phyloP scores from a whole-genome alignment of 2,329 filamentous ascomycete genomes.

The Fusarium chlamydosporum region DNA sequence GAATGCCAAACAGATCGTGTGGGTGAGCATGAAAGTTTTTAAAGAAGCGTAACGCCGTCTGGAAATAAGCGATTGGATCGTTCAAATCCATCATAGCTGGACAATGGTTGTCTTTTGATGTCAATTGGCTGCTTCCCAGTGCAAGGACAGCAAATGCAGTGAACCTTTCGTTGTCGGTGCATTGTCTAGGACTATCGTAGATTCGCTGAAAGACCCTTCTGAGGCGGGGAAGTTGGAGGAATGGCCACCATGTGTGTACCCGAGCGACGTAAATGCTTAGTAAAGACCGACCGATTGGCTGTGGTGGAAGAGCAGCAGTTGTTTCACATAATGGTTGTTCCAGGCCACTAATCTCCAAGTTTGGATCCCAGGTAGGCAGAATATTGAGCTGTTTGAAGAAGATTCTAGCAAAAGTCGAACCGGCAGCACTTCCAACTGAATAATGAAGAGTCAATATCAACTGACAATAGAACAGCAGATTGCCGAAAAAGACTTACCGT shows the following conservation, averaged over 20 bases:
- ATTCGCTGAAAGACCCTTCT: not conserved
- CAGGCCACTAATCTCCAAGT: rapidly evolving
- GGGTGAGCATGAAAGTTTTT: not conserved
- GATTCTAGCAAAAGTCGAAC: constrained; percentile 17
- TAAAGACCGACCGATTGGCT: not conserved
- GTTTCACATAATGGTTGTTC: not conserved
- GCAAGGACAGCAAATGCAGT: not conserved
- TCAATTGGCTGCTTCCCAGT: not conserved
- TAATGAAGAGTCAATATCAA: not conserved
- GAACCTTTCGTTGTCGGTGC: not conserved
- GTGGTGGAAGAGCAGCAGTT: not conserved
- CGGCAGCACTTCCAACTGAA: constrained; percentile 20
- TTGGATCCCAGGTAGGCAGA: not conserved
- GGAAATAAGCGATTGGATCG: not conserved
- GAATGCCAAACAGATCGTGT: not conserved
- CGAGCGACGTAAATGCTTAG: not conserved
- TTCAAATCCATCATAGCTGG: constrained; percentile 2
- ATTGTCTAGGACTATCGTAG: not conserved
- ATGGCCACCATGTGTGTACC: constrained; percentile 8
- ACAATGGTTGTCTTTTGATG: not conserved
- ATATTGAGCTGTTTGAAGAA: constrained; percentile 22
- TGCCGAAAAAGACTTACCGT: constrained; percentile 1
- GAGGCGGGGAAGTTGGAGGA: not conserved
- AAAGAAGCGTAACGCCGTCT: constrained; percentile 3
- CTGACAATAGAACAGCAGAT: no score